Base-by-base conservation (phyloP, 805 yeast genomes). In the Zygosaccharomyces lentus region DNA sequence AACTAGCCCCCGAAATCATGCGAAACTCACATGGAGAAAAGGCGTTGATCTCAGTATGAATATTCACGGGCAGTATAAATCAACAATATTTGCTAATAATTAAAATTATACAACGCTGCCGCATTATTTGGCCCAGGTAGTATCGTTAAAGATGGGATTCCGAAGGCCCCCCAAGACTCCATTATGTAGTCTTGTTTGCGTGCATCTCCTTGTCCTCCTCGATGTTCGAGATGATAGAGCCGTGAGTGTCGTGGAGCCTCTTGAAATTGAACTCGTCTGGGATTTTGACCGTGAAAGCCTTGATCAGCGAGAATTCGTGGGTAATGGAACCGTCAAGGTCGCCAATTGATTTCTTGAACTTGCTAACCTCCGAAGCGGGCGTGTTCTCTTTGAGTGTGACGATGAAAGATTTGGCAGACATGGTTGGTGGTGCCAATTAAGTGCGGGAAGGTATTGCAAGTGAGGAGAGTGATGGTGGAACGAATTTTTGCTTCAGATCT, bases 181-280 rank as follows among this genome's bases (percentile, higher is more conserved):
- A 19, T 25, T 24, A 9, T 17, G 17, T 35, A 37, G 9, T 37
- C n/a, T 10, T 15, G n/a, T 37, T 30, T 2, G 41, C 76, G 54
- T 73, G 71, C 34, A 83, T 87, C 58, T 78, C 84, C 58, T 75
- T 68, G 61, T 84, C 90, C 61, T 80, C 87, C 64, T 84, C 90
- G 52, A 82, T 69, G 34, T 73, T 66, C 39, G 77, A 75, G 53
- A 84, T 81, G 40, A 71, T 74, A 24, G 75, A 76, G 57, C 47
- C 42, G 40, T 55, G 54, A 16, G 78, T 73, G 34, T 63, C 57
- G 52, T 69, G 63, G 54, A 83, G 61, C n/a, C 77, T 53, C 17
- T 65, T 61, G 29, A 76, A 69, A 53, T 78, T 82, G 51, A 72
- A 48, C 7, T 50, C 40, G 4, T 70, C 64, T 35, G 89, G 88